Evolutionary conservation across 2,329 filamentous ascomycete species (phyloP).

Genomic region (Hymenoscyphus albidus): DNA sequence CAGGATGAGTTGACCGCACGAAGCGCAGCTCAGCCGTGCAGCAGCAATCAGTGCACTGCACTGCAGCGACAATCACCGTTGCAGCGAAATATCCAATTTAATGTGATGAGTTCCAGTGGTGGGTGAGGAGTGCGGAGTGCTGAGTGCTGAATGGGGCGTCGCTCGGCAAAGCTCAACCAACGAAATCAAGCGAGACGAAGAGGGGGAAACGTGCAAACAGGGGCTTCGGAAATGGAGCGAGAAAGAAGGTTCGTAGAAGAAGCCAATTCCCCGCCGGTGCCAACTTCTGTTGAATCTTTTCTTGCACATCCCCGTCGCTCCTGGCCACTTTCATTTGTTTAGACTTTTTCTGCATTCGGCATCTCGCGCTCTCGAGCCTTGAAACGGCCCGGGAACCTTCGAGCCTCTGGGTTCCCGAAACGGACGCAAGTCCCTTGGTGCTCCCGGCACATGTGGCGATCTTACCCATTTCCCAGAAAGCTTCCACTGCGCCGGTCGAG

Average conservation of each 20-base stretch:
- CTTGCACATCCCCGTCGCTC: constrained; percentile 5
- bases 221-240: not conserved
- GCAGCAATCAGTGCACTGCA: not conserved
- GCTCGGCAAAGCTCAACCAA: not conserved
- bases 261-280: not conserved
- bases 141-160: not conserved
- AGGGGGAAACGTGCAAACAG: not conserved
- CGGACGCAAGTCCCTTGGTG: not conserved
- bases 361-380: not conserved
- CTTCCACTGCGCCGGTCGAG: constrained; percentile 5
- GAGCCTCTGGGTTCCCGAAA: constrained; percentile 3
- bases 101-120: not conserved
- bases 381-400: constrained; percentile 6
- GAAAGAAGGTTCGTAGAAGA: not conserved
- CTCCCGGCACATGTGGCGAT: not conserved
- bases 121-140: too few species aligned
- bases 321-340: constrained; percentile 13
- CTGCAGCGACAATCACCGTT: too few species aligned
- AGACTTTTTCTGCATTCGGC: not conserved
- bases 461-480: constrained; percentile 2
- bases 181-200: not conserved
- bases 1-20: not conserved
- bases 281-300: not conserved
- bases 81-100: too few species aligned
- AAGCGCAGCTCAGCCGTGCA: not conserved